Evolutionary conservation across 768 basidiomycete species (phyloP), one percentile per base, ranked within the genome.

Genomic region (Naganishia friedmannii): DNA sequence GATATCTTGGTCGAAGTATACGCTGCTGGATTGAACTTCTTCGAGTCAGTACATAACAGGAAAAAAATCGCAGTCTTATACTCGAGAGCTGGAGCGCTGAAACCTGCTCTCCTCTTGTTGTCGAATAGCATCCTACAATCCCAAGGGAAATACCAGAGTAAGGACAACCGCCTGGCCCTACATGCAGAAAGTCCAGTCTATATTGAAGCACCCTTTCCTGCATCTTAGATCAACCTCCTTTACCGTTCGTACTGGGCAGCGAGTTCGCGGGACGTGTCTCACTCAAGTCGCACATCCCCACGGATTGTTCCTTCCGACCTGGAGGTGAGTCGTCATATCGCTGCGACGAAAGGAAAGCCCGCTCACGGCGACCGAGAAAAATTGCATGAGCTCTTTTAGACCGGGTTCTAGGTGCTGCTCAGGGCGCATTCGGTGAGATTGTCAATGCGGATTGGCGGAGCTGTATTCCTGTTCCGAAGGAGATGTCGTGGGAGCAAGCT

Each of bases 121-220:
- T 53, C 34, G 3, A 46, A 65, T 23, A 72, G 68, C 87, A 91
- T 92, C 73, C 82, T 95, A 31, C 92, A 93, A 83, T 83, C 88
- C 0, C 91, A 93, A 81, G 93, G 93, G 57, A 93, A 90, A 83
- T 90, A 95, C 78, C 93, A 95, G 77, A 80, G 81, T 79, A 31
- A 54, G 75, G 71, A 66, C 60, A 10, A 29, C 9, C 34, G 8
- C 12, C 19, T 10, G 7, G 8, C 42, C 28, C 15, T 19, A 23
- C 29, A 2, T 32, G 28, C 32, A 12, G 46, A 48, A 70, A 46
- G 23, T 17, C 21, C 8, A 53, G 53, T 53, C 29, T 46, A 53
- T 65, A 53, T 58, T 67, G 9, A 53, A 55, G 0, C 42, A 5
- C 15, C 15, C 42, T 17, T 13, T 17, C 42, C 9, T 55, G 72